These are phyloP conservation scores for Oxytropis ochrocephala DNA, from an alignment of 306 rosid genomes.

Conservation along the genomic window DNA sequence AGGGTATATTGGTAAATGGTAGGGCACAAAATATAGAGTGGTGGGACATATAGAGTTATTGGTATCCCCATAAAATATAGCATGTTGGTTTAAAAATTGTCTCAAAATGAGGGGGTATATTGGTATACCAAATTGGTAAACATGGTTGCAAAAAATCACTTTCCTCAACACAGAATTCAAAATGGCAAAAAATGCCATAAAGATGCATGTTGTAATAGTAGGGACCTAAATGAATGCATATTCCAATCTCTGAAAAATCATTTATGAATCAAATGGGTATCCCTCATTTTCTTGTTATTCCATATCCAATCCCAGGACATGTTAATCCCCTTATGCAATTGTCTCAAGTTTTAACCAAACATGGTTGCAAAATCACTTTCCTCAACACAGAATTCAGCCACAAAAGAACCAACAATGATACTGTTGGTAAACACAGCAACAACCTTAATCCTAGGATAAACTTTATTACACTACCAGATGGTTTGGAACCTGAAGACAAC, in stretches of 20 bases:
- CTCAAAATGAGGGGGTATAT: too few relatives aligned
- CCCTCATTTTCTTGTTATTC: conserved; percentile 35
- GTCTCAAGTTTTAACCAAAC: conserved; percentile 26
- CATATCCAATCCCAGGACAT: conserved; percentile 36
- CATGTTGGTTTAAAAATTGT: too few relatives aligned
- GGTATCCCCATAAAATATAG: too few relatives aligned
- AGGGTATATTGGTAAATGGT: too few relatives aligned
- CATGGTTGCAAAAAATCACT: too few relatives aligned
- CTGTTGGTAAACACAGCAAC: background rate
- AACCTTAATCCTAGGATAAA: background rate
- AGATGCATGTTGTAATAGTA: too few relatives aligned
- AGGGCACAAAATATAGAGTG: too few relatives aligned
- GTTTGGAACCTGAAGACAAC: conserved; percentile 32
- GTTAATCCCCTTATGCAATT: conserved; percentile 36
- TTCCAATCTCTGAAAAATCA: background rate
- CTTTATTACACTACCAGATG: conserved; percentile 36
- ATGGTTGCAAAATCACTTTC: conserved; percentile 43
- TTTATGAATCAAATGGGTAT: conserved; percentile 17
- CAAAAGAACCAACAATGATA: background rate
- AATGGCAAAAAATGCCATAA: too few relatives aligned
- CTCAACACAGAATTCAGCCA: conserved; percentile 23
- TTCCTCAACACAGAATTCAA: too few relatives aligned
- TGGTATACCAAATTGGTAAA: too few relatives aligned
- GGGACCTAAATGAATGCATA: too few relatives aligned
- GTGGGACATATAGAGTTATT: too few relatives aligned